Evolutionary conservation across 805 yeast species (phyloP), one percentile per base, ranked within the genome.

Genomic region (Yarrowia hollandica): DNA sequence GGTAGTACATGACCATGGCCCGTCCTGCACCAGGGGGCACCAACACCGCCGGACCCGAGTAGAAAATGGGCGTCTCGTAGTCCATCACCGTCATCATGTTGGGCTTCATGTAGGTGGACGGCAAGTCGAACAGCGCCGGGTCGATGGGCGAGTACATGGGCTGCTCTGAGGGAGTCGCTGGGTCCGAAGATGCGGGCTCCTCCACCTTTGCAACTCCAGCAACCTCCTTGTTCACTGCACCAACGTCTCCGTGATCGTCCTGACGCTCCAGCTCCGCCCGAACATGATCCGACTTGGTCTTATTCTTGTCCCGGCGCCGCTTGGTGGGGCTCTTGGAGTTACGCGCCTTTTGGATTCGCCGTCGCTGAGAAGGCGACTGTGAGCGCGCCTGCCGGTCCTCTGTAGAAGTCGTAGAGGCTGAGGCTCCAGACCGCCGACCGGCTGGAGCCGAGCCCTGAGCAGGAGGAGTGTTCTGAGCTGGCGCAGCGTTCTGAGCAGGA

Each of bases 1-100:
- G 74, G 63, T 71, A 65, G 71, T 70, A 65, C 75, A 72, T 72
- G 44, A 70, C 68, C 61, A 64, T 58, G 31, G 72, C 65, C 7
- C 59, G 38, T 12, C 59, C 50, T 2, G 41, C 28, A 1, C 50
- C 48, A 5, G 59, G 59, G 39, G 59, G 50, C 16, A 55, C 59
- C 21, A 21, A n/a, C 5, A 52, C 58, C 4, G 58, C 58, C 4
- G 58, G 58, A 18, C 58, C 58, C 16, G 42, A 26, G 58, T 52
- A 52, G 26, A 35, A 35, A 11, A 52, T 37, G 6, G 58, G 58
- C 3, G 58, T 52, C 58, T 52, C 58, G 34, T 52, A 52, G 44
- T 52, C 58, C 58, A 52, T 52, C 21, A 52, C 58, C 26, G 58
- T 52, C 58, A 59, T 28, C 38, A 57, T 41, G 60, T 48, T 52